Evolutionary conservation across 257 asterid species (phyloP).

Genomic region (Anisodus tanguticus): DNA sequence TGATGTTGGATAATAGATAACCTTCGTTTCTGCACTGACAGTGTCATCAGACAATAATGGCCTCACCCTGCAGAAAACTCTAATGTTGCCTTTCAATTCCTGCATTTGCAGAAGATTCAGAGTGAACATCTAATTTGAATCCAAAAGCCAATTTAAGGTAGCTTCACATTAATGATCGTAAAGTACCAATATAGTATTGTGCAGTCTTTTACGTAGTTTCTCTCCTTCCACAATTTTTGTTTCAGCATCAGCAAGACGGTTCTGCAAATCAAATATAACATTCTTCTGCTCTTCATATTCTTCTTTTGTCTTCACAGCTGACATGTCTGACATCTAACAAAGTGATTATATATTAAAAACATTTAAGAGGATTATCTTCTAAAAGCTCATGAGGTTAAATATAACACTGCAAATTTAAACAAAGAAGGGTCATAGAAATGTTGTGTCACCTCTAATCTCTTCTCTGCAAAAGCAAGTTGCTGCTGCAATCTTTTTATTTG

Average conservation of each 20-base stretch:
- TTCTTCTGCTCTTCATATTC: slow-evolving; percentile 70
- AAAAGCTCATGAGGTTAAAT: not conserved
- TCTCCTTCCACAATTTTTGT: slow-evolving; percentile 81
- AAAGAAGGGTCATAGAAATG: slow-evolving; percentile 1
- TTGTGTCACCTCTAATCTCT: slow-evolving; percentile 59
- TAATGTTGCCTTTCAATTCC: slow-evolving; percentile 94
- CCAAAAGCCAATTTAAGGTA: slow-evolving; percentile 1
- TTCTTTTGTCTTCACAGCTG: slow-evolving; percentile 65
- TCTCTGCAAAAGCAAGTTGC: slow-evolving; percentile 66
- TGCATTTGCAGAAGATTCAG: slow-evolving; percentile 34
- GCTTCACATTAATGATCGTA: slow-evolving; percentile 7
- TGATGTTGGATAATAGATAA: slow-evolving; percentile 72
- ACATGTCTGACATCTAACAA: slow-evolving; percentile 66
- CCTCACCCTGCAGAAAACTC: slow-evolving; percentile 93
- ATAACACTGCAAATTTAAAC: not conserved
- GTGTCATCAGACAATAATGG: slow-evolving; percentile 76
- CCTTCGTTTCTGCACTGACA: slow-evolving; percentile 59
- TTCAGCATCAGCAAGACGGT: slow-evolving; percentile 80
- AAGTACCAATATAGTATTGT: slow-evolving; percentile 85
- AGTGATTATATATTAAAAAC: slow-evolving; percentile 23
- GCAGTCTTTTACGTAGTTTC: slow-evolving; percentile 77
- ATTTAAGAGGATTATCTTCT: not conserved
- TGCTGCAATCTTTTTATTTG: slow-evolving; percentile 69
- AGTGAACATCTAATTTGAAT: slow-evolving; percentile 22
- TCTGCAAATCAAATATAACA: slow-evolving; percentile 54